phyloP scores from a whole-genome alignment of 805 yeast genomes.

The Wickerhamiella qilinensis region DNA sequence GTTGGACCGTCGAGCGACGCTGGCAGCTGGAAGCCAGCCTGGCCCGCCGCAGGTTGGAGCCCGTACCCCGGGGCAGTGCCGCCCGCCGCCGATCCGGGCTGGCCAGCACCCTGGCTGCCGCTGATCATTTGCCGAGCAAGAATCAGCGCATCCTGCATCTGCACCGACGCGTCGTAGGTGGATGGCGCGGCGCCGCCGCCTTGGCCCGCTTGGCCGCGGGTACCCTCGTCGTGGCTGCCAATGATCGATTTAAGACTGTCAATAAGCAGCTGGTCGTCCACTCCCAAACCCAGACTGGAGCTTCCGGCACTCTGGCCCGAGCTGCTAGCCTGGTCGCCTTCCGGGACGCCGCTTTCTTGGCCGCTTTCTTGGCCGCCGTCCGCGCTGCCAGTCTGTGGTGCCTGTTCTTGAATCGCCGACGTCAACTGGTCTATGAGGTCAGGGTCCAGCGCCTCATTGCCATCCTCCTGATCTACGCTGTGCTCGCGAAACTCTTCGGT shows the following conservation, averaged over 20 bases:
- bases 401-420: not conserved
- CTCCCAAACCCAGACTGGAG: not conserved
- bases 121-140: constrained; percentile 1
- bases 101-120: constrained; percentile 3
- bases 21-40: constrained; percentile 11
- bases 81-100: not conserved
- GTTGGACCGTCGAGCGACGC: constrained; percentile 8
- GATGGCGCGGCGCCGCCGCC: not conserved
- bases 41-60: not conserved
- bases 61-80: not conserved
- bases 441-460: not conserved
- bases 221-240: constrained; percentile 3
- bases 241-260: constrained; percentile 6
- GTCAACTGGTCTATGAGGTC: constrained; percentile 1
- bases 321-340: too few relatives aligned
- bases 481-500: not conserved
- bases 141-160: constrained; percentile 4
- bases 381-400: not conserved
- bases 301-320: too few relatives aligned
- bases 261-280: constrained; percentile 8
- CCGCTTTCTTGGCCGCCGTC: not conserved
- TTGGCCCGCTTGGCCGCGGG: not conserved
- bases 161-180: not conserved
- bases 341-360: not conserved
- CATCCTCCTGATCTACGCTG: not conserved